Percentiles rank a stretch among this genome's conserved stretches.
These are phyloP conservation scores for Fermentozyma sake DNA, from an alignment of 1,139 yeast species.

Conservation along the genomic window DNA sequence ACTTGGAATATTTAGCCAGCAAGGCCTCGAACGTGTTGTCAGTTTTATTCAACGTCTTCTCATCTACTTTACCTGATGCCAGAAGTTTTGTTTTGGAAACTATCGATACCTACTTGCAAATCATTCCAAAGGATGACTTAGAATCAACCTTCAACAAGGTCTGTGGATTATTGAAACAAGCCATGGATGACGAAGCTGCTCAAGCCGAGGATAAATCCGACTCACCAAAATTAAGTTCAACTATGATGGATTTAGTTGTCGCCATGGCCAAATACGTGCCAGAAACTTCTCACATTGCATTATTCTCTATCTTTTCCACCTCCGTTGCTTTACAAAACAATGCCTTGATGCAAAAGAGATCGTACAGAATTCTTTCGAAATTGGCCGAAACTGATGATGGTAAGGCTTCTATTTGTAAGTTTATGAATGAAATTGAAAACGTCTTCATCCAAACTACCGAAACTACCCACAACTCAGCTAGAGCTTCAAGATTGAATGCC, in stretches of 20 bases:
- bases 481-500: slow-evolving; percentile 75
- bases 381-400: slow-evolving; percentile 71
- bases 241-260: slow-evolving; percentile 88
- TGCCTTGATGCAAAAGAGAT: slow-evolving; percentile 79
- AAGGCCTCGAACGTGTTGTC: slow-evolving; percentile 75
- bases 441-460: slow-evolving; percentile 58
- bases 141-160: slow-evolving; percentile 80
- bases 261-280: slow-evolving; percentile 85
- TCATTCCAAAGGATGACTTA: slow-evolving; percentile 65
- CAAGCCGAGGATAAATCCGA: slow-evolving; percentile 12
- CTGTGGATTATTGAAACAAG: slow-evolving; percentile 68
- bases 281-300: slow-evolving; percentile 59
- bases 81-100: slow-evolving; percentile 84
- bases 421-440: slow-evolving; percentile 54
- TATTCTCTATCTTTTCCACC: slow-evolving; percentile 71
- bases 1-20: slow-evolving; percentile 57
- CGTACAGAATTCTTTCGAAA: slow-evolving; percentile 74
- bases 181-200: slow-evolving; percentile 60
- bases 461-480: slow-evolving; percentile 65
- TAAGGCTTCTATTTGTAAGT: slow-evolving; percentile 43
- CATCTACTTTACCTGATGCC: slow-evolving; percentile 79
- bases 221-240: slow-evolving; percentile 59
- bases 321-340: slow-evolving; percentile 54
- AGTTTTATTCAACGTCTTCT: slow-evolving; percentile 85
- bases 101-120: slow-evolving; percentile 72